Evolutionary conservation across 106 monocot genomes (phyloP).

Genomic region (Platanthera guangdongensis): DNA sequence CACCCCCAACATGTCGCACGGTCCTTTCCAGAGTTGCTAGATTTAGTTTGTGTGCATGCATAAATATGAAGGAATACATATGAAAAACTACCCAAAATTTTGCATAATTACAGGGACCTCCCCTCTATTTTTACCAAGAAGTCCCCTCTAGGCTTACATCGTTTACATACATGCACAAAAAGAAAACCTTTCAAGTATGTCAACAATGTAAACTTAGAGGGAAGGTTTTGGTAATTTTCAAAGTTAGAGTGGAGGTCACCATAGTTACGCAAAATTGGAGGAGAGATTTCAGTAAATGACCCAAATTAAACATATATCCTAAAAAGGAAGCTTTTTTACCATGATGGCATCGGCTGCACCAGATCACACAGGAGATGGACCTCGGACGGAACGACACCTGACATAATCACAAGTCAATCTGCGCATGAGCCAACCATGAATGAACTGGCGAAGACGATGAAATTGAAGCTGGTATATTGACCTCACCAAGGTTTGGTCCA

Average conservation of each 20-base stretch:
- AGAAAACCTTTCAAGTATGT: too few species aligned
- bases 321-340: slow-evolving; percentile 33
- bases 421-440: background rate
- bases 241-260: too few species aligned
- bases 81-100: too few species aligned
- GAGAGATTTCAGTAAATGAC: background rate
- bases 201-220: too few species aligned
- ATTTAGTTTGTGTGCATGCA: background rate
- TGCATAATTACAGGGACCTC: too few species aligned
- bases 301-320: background rate
- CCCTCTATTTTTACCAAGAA: too few species aligned
- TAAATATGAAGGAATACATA: background rate
- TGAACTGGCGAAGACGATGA: background rate
- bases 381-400: slow-evolving; percentile 74
- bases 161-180: too few species aligned
- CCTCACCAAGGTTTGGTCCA: slow-evolving; percentile 75
- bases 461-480: background rate
- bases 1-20: slow-evolving; percentile 87
- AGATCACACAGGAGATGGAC: slow-evolving; percentile 83
- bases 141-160: too few species aligned
- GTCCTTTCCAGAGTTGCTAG: slow-evolving; percentile 29
- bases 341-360: slow-evolving; percentile 56
- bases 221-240: too few species aligned
- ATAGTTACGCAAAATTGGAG: too few species aligned
- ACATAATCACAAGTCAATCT: slow-evolving; percentile 3